Evolutionary conservation across 2,329 filamentous ascomycete genomes (phyloP).

Genomic region (Neofusicoccum ribis): DNA sequence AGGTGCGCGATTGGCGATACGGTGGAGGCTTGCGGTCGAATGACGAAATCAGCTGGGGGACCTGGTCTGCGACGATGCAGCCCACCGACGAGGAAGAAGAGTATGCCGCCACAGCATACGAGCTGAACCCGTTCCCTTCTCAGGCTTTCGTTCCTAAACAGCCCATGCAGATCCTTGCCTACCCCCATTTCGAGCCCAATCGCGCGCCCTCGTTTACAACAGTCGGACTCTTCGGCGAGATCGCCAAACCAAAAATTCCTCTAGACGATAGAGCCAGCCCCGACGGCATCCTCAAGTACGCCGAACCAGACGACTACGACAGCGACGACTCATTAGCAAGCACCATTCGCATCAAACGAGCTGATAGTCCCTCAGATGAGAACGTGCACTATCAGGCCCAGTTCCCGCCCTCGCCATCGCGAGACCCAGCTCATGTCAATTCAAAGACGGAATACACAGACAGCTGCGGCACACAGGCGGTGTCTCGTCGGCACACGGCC

Average conservation of each 20-base stretch:
- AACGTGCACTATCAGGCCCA: too few species aligned
- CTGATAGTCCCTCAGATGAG: too few species aligned
- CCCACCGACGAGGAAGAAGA: neutral
- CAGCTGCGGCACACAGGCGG: too few species aligned
- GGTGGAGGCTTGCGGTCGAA: neutral
- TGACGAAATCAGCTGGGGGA: neutral
- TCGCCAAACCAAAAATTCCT: neutral
- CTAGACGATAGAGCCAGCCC: neutral
- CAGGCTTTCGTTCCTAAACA: neutral
- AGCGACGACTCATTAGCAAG: neutral
- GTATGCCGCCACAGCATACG: neutral
- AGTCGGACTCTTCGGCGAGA: neutral
- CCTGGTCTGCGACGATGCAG: slow-evolving; percentile 1
- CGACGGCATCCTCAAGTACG: neutral
- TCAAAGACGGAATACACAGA: too few species aligned
- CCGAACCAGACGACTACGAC: neutral
- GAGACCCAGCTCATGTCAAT: too few species aligned
- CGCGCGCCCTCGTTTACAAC: neutral
- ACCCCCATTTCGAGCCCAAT: neutral
- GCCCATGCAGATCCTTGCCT: neutral
- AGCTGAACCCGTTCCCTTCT: neutral
- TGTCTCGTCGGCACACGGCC: too few species aligned
- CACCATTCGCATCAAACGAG: too few species aligned
- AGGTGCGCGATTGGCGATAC: slow-evolving; percentile 2
- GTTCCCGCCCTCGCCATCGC: too few species aligned